Evolutionary conservation across 495 filamentous ascomycete genomes (phyloP), one percentile per base, ranked within the genome.

Genomic region (Xylaria flabelliformis): DNA sequence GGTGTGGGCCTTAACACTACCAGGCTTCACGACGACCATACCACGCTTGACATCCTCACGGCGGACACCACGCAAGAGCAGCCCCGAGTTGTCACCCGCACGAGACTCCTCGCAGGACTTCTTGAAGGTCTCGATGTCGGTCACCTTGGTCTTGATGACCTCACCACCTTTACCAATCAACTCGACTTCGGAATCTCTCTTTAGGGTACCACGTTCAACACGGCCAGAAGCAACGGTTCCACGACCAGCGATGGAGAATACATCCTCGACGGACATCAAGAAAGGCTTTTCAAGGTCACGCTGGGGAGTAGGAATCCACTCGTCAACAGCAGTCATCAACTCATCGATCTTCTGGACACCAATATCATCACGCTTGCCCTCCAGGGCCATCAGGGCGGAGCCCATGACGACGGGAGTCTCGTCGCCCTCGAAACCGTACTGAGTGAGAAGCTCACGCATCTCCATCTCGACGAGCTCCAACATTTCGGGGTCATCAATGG

Each of bases 401-500:
- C 96, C 96, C 83, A 99, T 88, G 80, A 99, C 85, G 80, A 99
- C 97, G 70, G 96, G 96, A 67, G 96, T 98, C 74, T 97, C 92
- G 81, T 99, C 96, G 76, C 97, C 96, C 82, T 99, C 97, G 83
- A 99, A 99, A 59, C 94, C 94, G 82, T 99, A 99, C 74, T 88
- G 90, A 72, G 79, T 89, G 70, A 99, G 91, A 42, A 98, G 91
- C 83, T 99, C 96, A 78, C 96, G 93, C 96, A 99, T 99, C 85
- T 99, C 96, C 90, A 99, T 95, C 89, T 99, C 96, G 79, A 99
- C 96, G 66, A 99, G 92, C 86, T 99, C 96, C 90, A 99, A 91
- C 96, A 99, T 99, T 84, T 99, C 96, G 59, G 92, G 91, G 85
- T 99, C 96, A 73, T 99, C 94, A 41, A 99, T 86, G 68, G 93